phyloP scores from a whole-genome alignment of 805 yeast genomes.

The Ogataea pini region DNA sequence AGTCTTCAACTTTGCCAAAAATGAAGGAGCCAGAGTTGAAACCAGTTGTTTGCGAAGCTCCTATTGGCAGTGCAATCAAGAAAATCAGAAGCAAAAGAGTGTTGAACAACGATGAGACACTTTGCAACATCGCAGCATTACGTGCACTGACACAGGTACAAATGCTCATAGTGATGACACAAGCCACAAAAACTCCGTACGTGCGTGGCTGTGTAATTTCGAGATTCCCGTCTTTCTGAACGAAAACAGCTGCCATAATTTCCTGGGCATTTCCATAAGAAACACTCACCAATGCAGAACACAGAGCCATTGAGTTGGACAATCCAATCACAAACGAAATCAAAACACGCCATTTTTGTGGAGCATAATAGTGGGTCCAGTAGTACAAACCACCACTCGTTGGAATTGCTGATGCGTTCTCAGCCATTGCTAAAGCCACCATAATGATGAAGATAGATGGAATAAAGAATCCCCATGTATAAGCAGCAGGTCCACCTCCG shows the following conservation, averaged over 20 bases:
- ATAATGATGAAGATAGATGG: conserved; percentile 55
- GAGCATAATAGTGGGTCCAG: conserved; percentile 69
- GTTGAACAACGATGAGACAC: conserved; percentile 57
- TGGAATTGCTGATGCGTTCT: conserved; percentile 64
- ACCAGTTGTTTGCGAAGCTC: conserved; percentile 39
- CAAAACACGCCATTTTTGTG: conserved; percentile 49
- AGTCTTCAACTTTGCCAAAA: conserved; percentile 52
- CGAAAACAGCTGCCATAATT: conserved; percentile 55
- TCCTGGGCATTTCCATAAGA: conserved; percentile 67
- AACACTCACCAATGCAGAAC: conserved; percentile 66
- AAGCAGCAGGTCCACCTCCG: conserved; percentile 62
- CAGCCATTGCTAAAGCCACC: conserved; percentile 65
- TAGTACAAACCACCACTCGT: conserved; percentile 75
- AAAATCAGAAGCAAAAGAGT: conserved; percentile 51
- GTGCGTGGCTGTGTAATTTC: conserved; percentile 50
- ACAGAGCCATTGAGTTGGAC: conserved; percentile 64
- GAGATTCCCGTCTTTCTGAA: conserved; percentile 53
- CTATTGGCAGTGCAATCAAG: conserved; percentile 66
- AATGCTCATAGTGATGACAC: conserved; percentile 51
- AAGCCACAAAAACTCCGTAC: conserved; percentile 68
- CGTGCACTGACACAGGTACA: conserved; percentile 60
- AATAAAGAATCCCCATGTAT: conserved; percentile 73
- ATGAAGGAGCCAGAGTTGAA: conserved; percentile 53
- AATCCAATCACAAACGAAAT: conserved; percentile 65
- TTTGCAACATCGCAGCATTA: conserved; percentile 57